Percentiles rank a stretch among this genome's conserved stretches.
These are phyloP conservation scores for Heliamphora exappendiculata DNA, from an alignment of 148 eudicot genomes.

Conservation along the genomic window DNA sequence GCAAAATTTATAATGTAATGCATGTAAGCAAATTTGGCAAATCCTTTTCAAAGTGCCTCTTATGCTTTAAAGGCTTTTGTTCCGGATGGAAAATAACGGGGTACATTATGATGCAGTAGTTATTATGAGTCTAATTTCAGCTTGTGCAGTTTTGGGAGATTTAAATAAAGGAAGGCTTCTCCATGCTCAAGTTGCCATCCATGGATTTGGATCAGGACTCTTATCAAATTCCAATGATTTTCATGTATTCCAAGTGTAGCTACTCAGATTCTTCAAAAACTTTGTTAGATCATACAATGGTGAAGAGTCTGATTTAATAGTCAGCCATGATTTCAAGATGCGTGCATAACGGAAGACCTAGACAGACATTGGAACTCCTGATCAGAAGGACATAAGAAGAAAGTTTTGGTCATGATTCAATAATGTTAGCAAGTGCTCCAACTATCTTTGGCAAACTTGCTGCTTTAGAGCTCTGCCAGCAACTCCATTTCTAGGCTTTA, in stretches of 20 bases:
- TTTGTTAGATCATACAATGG: constrained; percentile 8
- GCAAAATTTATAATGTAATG: too few relatives aligned
- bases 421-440: constrained; percentile 14
- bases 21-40: too few relatives aligned
- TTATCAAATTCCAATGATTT: constrained; percentile 14
- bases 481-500: constrained; percentile 13
- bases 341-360: too few relatives aligned
- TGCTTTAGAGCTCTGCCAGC: constrained; percentile 15
- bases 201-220: constrained; percentile 14
- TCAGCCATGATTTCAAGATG: constrained; percentile 17
- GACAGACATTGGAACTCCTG: too few relatives aligned
- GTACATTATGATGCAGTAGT: constrained; percentile 9
- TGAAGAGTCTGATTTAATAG: constrained; percentile 15
- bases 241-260: constrained; percentile 23
- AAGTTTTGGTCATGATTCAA: constrained; percentile 10
- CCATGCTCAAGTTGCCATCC: constrained; percentile 17
- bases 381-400: too few relatives aligned
- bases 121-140: constrained; percentile 13
- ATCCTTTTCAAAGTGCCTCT: too few relatives aligned
- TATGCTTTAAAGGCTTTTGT: too few relatives aligned
- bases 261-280: constrained; percentile 12
- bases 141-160: constrained; percentile 16
- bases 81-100: constrained; percentile 6
- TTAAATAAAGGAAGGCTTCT: constrained; percentile 16
- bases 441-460: constrained; percentile 16